Evolutionary conservation across 2,329 filamentous ascomycete species (phyloP).

Genomic region (Cordyceps cicadae): DNA sequence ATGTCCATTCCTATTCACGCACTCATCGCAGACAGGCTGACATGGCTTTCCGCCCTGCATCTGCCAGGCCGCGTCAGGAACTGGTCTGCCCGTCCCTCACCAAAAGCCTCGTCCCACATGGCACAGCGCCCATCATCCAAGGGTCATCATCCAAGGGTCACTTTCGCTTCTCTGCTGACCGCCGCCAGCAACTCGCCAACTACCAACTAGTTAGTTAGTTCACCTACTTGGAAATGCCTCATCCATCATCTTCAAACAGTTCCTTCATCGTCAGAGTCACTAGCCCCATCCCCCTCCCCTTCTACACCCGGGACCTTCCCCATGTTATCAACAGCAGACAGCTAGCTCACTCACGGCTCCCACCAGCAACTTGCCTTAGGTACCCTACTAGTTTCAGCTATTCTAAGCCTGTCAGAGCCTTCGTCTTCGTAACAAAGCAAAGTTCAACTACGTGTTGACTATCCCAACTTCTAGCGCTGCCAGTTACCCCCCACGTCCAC

Average conservation of each 20-base stretch:
- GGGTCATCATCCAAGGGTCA: not conserved
- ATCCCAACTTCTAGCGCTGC: not conserved
- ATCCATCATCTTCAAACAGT: not conserved
- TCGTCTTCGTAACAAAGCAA: too few species aligned
- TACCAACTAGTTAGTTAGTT: too few species aligned
- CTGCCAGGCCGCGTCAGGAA: not conserved
- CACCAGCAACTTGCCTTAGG: not conserved
- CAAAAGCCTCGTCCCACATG: not conserved
- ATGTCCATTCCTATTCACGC: not conserved
- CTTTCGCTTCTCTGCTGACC: not conserved
- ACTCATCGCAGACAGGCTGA: not conserved
- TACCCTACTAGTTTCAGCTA: not conserved
- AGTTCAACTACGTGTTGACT: too few species aligned
- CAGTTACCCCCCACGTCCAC: not conserved
- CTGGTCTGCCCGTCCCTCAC: not conserved
- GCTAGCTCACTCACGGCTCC: not conserved
- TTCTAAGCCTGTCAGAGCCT: too few species aligned
- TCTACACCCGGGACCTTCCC: not conserved
- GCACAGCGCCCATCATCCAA: not conserved
- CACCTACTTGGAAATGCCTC: not conserved
- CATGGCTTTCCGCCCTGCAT: constrained; percentile 1
- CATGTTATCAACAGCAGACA: too few species aligned
- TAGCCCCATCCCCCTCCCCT: too few species aligned
- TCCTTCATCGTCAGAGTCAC: not conserved
- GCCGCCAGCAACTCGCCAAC: not conserved